phyloP scores from a whole-genome alignment of 2,329 filamentous ascomycete species.

The Fonsecaea erecta region DNA sequence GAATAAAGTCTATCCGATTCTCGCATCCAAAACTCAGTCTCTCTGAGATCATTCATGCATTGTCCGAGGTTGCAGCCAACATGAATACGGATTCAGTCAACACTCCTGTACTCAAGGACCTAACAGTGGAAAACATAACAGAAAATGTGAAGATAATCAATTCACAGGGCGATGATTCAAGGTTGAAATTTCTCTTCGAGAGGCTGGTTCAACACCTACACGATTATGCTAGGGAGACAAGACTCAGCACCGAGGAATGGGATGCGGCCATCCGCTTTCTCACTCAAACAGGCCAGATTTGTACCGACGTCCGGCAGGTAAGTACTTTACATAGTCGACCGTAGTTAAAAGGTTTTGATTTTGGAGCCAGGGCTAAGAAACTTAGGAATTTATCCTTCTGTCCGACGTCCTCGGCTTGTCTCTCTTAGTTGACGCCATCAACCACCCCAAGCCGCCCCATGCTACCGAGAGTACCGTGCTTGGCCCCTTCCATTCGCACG shows the following conservation, averaged over 20 bases:
- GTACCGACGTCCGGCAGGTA: background rate
- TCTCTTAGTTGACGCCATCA: slow-evolving; percentile 78
- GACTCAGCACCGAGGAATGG: background rate
- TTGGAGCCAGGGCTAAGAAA: background rate
- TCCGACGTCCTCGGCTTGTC: slow-evolving; percentile 80
- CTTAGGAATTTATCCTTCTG: slow-evolving; percentile 77
- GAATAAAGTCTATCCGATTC: no score
- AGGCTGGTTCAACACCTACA: background rate
- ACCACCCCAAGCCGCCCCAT: slow-evolving; percentile 74
- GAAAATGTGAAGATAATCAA: background rate
- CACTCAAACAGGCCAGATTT: background rate
- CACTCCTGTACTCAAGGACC: background rate
- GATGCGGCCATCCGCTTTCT: background rate
- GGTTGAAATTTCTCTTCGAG: background rate
- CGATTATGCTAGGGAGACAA: slow-evolving; percentile 1
- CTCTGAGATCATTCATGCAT: no score
- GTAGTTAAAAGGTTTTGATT: background rate
- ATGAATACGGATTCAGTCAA: no score
- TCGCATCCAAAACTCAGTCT: no score
- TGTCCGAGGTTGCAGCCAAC: no score
- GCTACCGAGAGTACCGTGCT: slow-evolving; percentile 79
- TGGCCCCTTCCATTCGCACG: slow-evolving; percentile 70
- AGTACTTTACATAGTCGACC: background rate
- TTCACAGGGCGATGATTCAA: background rate
- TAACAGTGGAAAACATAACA: background rate